Conservation (phyloP, 2,329 filamentous ascomycete genomes). For the Ophiocordyceps australis region DNA sequence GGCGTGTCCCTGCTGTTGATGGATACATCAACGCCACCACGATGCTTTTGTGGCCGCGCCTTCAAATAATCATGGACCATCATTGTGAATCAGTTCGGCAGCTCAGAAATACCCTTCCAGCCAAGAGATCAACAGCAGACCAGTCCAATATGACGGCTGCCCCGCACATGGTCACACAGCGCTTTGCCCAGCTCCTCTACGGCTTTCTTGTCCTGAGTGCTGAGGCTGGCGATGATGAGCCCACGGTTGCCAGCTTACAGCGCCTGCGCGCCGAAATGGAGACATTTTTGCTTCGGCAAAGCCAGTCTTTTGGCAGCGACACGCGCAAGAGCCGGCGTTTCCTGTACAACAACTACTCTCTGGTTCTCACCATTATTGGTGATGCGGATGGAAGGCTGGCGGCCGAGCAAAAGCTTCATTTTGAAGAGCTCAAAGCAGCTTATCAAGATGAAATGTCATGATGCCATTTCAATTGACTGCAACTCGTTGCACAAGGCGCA, state of each 20-base stretch:
- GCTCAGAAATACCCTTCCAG: slow-evolving; percentile 34
- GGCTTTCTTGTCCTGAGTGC: slow-evolving; percentile 67
- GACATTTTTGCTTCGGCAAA: slow-evolving; percentile 60
- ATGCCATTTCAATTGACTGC: neutral
- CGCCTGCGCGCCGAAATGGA: slow-evolving; percentile 71
- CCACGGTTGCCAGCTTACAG: slow-evolving; percentile 63
- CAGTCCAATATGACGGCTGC: slow-evolving; percentile 52
- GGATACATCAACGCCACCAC: slow-evolving; percentile 85
- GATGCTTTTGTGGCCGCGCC: slow-evolving; percentile 91
- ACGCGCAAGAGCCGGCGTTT: slow-evolving; percentile 71
- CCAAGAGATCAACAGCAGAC: slow-evolving; percentile 23
- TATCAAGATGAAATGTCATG: slow-evolving; percentile 25
- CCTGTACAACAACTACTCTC: slow-evolving; percentile 87
- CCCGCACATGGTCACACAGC: slow-evolving; percentile 80
- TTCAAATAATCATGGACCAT: slow-evolving; percentile 84
- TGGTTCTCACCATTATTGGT: slow-evolving; percentile 84
- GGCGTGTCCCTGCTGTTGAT: slow-evolving; percentile 78
- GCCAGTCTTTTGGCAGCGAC: slow-evolving; percentile 55
- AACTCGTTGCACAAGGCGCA: too few species aligned
- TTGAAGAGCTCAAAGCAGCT: slow-evolving; percentile 45
- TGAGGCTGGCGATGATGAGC: slow-evolving; percentile 91
- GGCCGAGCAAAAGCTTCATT: slow-evolving; percentile 56
- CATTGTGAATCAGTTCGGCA: slow-evolving; percentile 75
- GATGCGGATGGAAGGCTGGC: slow-evolving; percentile 58
- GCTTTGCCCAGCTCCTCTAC: slow-evolving; percentile 86